phyloP scores from a whole-genome alignment of 75 land plant species.

The Chamaecyparis obtusa region DNA sequence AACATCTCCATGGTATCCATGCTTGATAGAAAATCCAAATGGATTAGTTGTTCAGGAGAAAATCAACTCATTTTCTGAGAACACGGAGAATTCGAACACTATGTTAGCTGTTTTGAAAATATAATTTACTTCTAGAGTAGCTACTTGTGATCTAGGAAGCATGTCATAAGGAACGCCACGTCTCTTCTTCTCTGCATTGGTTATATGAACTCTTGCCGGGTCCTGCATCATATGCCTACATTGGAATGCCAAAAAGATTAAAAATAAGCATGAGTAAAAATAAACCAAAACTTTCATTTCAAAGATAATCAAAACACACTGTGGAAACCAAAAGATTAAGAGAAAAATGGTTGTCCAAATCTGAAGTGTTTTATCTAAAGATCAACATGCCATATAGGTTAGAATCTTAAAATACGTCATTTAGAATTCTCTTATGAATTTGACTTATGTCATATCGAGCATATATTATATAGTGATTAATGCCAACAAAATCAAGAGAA shows the following conservation, averaged over 20 bases:
- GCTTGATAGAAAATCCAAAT: constrained; percentile 63
- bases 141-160: constrained; percentile 42
- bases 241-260: background rate
- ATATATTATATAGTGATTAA: too few relatives aligned
- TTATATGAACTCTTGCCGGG: constrained; percentile 70
- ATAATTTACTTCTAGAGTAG: constrained; percentile 17
- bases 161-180: constrained; percentile 83
- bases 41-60: constrained; percentile 63
- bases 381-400: too few relatives aligned
- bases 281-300: too few relatives aligned
- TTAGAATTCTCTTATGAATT: too few relatives aligned
- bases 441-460: too few relatives aligned
- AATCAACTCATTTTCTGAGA: constrained; percentile 41
- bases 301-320: too few relatives aligned
- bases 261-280: too few relatives aligned
- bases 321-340: too few relatives aligned
- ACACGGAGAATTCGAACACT: constrained; percentile 13
- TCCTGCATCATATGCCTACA: constrained; percentile 56
- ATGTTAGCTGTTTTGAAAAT: background rate
- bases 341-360: too few relatives aligned
- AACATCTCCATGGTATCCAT: constrained; percentile 52
- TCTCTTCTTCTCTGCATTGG: constrained; percentile 57
- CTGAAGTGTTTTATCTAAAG: too few relatives aligned
- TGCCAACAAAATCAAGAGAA: too few relatives aligned
- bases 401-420: too few relatives aligned